Percentiles rank a stretch among this genome's conserved stretches.
Evolutionary conservation across 257 asterid species (phyloP).

Genomic region (Gentiana straminea): DNA sequence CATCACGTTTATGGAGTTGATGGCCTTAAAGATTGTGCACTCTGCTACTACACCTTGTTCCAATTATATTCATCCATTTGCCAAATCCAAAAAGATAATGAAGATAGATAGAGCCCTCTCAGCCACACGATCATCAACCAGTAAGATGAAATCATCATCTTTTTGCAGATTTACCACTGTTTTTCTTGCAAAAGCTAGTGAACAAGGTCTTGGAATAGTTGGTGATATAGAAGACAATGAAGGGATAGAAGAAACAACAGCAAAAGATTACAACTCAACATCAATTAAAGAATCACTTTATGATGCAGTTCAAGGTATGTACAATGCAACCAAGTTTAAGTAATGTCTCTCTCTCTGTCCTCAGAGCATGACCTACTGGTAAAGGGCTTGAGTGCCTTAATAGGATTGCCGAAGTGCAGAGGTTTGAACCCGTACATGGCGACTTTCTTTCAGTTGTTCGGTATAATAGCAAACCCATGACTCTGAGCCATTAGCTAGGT

Average conservation of each 20-base stretch:
- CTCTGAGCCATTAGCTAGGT: too few species aligned
- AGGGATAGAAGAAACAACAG: conserved; percentile 11
- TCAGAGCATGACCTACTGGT: too few species aligned
- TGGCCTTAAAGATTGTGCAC: conserved; percentile 47
- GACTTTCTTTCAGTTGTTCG: too few species aligned
- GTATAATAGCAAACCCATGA: too few species aligned
- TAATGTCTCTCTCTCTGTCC: too few species aligned
- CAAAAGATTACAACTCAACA: conserved; percentile 5
- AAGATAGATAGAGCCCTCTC: conserved; percentile 23
- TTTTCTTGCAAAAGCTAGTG: conserved; percentile 29
- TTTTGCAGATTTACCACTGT: conserved; percentile 13
- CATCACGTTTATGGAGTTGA: conserved; percentile 3
- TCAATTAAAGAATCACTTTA: conserved; percentile 41
- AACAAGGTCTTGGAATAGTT: conserved; percentile 23
- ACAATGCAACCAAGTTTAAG: too few species aligned
- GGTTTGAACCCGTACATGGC: too few species aligned
- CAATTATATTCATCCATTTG: conserved; percentile 29
- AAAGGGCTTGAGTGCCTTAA: too few species aligned
- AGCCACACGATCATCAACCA: conserved; percentile 19
- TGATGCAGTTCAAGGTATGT: conserved; percentile 49
- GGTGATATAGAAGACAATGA: conserved; percentile 8
- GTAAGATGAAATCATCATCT: conserved; percentile 15
- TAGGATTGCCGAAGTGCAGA: too few species aligned
- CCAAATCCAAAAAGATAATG: conserved; percentile 16
- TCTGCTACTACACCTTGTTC: conserved; percentile 38